Base-by-base conservation (phyloP, 345 rosid genomes). In the Rhodamnia rubescens region DNA sequence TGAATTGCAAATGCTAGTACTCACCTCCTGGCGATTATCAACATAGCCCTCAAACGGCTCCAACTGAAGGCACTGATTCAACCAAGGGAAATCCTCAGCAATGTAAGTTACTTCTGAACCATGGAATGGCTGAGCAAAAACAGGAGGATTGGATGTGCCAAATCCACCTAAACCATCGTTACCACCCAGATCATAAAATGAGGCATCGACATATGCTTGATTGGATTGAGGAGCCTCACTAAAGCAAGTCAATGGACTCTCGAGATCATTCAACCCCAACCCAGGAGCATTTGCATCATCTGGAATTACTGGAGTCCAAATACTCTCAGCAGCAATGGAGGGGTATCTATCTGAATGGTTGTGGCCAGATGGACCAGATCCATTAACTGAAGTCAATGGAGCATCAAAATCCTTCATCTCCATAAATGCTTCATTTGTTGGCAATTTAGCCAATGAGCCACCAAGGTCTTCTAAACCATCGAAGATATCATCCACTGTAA, bases 161-260 rank as follows among this genome's bases (percentile, higher is more conserved):
- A 11, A 1, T 9, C 4, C 0, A 36, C 21, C 78, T 69, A 36
- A 69, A 69, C 2, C 78, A 16, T 18, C 0, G 0, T 36, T 69
- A 2, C 78, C 47, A 32, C 78, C 78, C 78, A 8, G 24, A 32
- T 18, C 11, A 61, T 0, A n/a, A 58, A 12, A 0, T 57, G 14
- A 58, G 69, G 32, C 29, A 58, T 26, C 8, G 6, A 15, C 2
- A 64, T 1, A 16, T 32, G 40, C 78, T 29, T 1, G 40, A 61
- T 61, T 61, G 22, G 0, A 29, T 61, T 29, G 74, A 61, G 42
- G 20, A 61, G 42, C 74, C 74, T 61, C 42, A 0, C 11, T 0
- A 61, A 0, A 4, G 0, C 5, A 1, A 61, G 0, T 1, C 40
- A 32, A 4, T 7, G 47, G 2, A 32, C 0, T 1, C 24, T 8